phyloP scores from a whole-genome alignment of 352 stramenopile genomes.

The Thalassiosira mediterranea region DNA sequence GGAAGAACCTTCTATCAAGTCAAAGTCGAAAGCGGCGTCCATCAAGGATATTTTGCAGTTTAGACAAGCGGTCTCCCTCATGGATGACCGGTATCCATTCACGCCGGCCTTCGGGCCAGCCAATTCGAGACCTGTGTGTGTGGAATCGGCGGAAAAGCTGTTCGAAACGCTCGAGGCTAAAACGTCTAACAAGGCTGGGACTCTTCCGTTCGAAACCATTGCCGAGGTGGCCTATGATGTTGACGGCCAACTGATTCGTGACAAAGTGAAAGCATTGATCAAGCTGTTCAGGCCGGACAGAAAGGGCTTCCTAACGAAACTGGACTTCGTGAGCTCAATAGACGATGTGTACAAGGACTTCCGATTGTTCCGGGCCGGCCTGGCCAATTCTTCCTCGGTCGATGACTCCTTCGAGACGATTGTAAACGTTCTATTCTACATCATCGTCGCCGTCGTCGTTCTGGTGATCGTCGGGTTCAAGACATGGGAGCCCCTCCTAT shows the following conservation, averaged over 20 bases:
- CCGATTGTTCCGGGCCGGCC: constrained; percentile 65
- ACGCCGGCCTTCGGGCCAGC: constrained; percentile 51
- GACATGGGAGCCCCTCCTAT: constrained; percentile 47
- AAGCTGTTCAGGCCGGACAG: constrained; percentile 65
- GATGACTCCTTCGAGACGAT: constrained; percentile 56
- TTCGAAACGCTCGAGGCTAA: constrained; percentile 64
- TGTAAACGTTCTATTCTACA: constrained; percentile 57
- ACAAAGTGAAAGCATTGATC: constrained; percentile 56
- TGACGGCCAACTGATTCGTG: constrained; percentile 51
- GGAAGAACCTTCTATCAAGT: constrained; percentile 51
- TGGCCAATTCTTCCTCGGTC: constrained; percentile 68
- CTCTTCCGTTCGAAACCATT: constrained; percentile 66
- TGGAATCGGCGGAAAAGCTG: constrained; percentile 59
- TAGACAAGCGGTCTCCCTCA: constrained; percentile 59
- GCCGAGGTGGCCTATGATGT: constrained; percentile 42
- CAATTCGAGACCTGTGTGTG: constrained; percentile 54
- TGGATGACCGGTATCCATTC: constrained; percentile 66
- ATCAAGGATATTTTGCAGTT: constrained; percentile 53
- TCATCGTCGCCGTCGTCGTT: constrained; percentile 38
- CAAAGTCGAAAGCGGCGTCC: constrained; percentile 14
- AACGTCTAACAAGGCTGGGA: constrained; percentile 12
- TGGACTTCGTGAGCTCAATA: constrained; percentile 67
- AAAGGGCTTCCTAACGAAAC: constrained; percentile 55
- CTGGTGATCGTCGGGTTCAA: constrained; percentile 54
- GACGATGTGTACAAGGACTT: constrained; percentile 65